Percentiles rank a stretch among this genome's conserved stretches.
Evolutionary conservation across 306 rosid species (phyloP).

Genomic region (Sophora flavescens): DNA sequence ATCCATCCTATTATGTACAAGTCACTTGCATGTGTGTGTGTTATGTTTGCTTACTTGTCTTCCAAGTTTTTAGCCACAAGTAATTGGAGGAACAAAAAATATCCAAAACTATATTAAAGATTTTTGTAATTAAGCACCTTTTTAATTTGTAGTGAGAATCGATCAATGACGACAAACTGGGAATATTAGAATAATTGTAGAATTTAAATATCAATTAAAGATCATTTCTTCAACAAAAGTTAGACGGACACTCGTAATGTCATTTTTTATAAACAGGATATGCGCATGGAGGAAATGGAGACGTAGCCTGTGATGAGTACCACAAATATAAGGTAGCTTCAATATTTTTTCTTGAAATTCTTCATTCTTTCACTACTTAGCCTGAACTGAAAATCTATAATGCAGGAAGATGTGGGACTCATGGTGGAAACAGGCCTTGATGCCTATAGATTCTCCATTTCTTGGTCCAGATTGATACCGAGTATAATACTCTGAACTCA

Average conservation of each 20-base stretch:
- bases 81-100: no score
- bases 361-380: no score
- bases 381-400: not conserved
- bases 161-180: not conserved
- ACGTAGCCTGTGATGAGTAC: conserved; percentile 69
- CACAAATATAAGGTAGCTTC: conserved; percentile 70
- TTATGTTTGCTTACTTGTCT: no score
- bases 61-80: no score
- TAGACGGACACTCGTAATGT: not conserved
- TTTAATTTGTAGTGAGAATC: not conserved
- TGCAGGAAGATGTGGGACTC: conserved; percentile 81
- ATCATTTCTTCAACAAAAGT: not conserved
- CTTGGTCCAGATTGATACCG: conserved; percentile 91
- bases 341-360: not conserved
- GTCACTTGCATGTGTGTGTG: no score
- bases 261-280: conserved; percentile 42
- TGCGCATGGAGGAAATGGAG: conserved; percentile 60
- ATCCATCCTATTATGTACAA: no score
- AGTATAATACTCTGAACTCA: conserved; percentile 46
- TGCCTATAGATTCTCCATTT: conserved; percentile 85
- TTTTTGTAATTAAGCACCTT: not conserved
- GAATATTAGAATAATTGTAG: not conserved
- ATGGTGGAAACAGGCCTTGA: conserved; percentile 85
- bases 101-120: no score
- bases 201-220: not conserved